Evolutionary conservation across 176 grass and related monocot genomes (phyloP).

Genomic region (Eleusine indica): DNA sequence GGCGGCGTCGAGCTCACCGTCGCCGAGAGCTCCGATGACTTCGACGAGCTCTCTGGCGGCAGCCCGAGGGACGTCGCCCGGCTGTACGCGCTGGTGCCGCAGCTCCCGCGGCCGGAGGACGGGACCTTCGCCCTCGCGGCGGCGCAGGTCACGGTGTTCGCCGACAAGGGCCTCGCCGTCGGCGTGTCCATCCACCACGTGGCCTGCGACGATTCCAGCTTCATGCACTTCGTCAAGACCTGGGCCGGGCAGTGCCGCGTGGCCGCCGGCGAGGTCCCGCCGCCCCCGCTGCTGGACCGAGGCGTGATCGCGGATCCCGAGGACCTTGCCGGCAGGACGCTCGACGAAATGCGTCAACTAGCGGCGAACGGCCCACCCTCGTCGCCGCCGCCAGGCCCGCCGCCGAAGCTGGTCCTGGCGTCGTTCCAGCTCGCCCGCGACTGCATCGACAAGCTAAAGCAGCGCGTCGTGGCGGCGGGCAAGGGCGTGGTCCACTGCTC

Average conservation of each 20-base stretch:
- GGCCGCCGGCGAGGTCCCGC: neutral
- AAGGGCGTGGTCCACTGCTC: slow-evolving; percentile 56
- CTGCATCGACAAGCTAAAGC: slow-evolving; percentile 75
- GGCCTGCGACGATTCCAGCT: slow-evolving; percentile 91
- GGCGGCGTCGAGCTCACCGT: slow-evolving; percentile 54
- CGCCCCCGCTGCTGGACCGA: slow-evolving; percentile 63
- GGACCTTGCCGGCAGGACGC: slow-evolving; percentile 60
- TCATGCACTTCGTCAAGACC: slow-evolving; percentile 84
- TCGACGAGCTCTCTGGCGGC: slow-evolving; percentile 58
- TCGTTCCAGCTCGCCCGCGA: slow-evolving; percentile 64
- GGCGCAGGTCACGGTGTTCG: slow-evolving; percentile 77
- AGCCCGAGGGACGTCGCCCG: slow-evolving; percentile 37
- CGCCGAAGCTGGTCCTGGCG: slow-evolving; percentile 57
- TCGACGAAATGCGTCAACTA: slow-evolving; percentile 80
- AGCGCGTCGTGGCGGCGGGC: slow-evolving; percentile 39
- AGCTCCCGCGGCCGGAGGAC: slow-evolving; percentile 41
- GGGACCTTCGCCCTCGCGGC: slow-evolving; percentile 59
- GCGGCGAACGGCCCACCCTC: slow-evolving; percentile 57
- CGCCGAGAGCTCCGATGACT: slow-evolving; percentile 69
- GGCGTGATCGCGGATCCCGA: slow-evolving; percentile 58
- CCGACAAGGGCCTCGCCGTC: slow-evolving; percentile 53
- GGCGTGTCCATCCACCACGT: slow-evolving; percentile 91
- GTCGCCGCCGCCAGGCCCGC: slow-evolving; percentile 22
- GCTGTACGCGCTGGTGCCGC: slow-evolving; percentile 69
- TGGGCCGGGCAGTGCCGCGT: slow-evolving; percentile 55